Evolutionary conservation across 2,329 filamentous ascomycete species (phyloP), one percentile per base, ranked within the genome.

Genomic region (Phyllosticta citriasiana): DNA sequence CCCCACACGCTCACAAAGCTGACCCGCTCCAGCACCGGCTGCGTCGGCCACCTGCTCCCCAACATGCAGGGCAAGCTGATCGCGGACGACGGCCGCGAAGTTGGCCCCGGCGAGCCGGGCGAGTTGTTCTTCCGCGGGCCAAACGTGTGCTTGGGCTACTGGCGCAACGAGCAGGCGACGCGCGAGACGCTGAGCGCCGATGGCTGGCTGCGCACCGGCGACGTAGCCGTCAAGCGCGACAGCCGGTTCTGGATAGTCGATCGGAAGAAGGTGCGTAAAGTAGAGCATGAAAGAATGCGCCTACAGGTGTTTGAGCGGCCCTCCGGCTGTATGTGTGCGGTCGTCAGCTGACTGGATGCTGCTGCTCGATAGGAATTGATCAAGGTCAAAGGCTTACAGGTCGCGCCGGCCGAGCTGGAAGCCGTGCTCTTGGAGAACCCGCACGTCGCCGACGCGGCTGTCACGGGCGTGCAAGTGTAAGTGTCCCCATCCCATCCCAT

Each of bases 101-200:
- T 83, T 0, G 66, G 63, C 2, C 64, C 69, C 14, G 81, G 78
- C 0, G 47, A 84, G 68, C 77, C 80, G 2, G 89, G 89, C 27
- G 88, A 93, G 73, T 76, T 94, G 24, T 91, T 86, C 83, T 78
- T 93, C 4, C 79, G 82, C 0, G 88, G 83, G 0, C 89, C 88
- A 2, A 89, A 84, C 35, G 76, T 93, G 52, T 87, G 91, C 81
- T 84, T 83, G 62, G 86, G 88, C 3, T 95, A 95, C 72, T 93
- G 88, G 86, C 78, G 80, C 53, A 89, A 88, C 63, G 80, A 83
- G 0, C 77, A 83, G 55, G 88, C 88, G 2, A 92, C 89, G 0
- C 73, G 73, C 14, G 82, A 84, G 51, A 85, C 86, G 0, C 76
- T 86, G 58, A 84, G 81, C 0, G 65, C 68, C 2, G 86, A 88